Evolutionary conservation across 2,329 filamentous ascomycete genomes (phyloP).

Genomic region (Alternaria dauci): DNA sequence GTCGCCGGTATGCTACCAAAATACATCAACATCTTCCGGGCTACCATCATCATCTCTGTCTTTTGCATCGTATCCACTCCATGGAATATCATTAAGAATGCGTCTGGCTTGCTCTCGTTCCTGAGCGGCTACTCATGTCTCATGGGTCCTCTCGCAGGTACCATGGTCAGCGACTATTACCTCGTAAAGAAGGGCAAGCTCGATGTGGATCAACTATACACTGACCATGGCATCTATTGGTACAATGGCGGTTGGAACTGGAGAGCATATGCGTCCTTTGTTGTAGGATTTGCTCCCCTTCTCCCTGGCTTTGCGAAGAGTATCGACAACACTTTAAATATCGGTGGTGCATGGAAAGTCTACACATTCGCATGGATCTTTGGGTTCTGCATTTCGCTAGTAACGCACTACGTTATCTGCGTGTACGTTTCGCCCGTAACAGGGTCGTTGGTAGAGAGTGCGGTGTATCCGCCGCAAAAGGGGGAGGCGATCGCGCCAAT

Average conservation of each 20-base stretch:
- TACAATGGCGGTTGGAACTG: constrained; percentile 47
- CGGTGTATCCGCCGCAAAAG: constrained; percentile 50
- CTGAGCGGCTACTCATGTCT: constrained; percentile 49
- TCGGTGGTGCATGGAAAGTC: constrained; percentile 53
- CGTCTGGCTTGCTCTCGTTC: constrained; percentile 45
- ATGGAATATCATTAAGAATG: constrained; percentile 52
- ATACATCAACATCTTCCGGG: constrained; percentile 50
- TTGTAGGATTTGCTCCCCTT: constrained; percentile 45
- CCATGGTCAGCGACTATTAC: constrained; percentile 49
- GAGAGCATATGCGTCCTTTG: constrained; percentile 45
- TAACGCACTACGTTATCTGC: constrained; percentile 52
- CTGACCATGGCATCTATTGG: constrained; percentile 44
- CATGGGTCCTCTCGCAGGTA: constrained; percentile 49
- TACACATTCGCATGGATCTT: constrained; percentile 56
- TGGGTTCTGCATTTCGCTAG: constrained; percentile 49
- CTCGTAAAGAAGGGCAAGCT: constrained; percentile 48
- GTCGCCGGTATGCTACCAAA: constrained; percentile 46
- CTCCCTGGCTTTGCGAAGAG: constrained; percentile 53
- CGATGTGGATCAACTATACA: constrained; percentile 46
- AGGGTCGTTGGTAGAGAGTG: constrained; percentile 45
- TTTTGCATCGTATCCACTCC: constrained; percentile 48
- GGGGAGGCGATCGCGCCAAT: constrained; percentile 33
- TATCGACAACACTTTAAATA: constrained; percentile 48
- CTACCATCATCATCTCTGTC: constrained; percentile 45
- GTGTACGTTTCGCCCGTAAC: constrained; percentile 51